Evolutionary conservation across 345 rosid genomes (phyloP).

Genomic region (Conringia planisiliqua): DNA sequence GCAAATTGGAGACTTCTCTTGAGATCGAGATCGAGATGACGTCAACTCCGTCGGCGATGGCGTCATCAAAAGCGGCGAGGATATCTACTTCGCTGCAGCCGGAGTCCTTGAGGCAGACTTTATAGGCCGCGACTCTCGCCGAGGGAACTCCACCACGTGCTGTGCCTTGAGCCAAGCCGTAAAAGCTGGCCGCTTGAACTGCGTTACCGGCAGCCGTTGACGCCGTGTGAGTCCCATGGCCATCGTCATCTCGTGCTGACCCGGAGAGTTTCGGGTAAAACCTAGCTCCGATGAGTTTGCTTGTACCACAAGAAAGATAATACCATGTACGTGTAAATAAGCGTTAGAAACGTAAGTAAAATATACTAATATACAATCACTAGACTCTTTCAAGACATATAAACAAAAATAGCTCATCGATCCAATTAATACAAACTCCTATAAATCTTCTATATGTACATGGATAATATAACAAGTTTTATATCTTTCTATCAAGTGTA

Average conservation of each 20-base stretch:
- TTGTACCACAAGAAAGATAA: slow-evolving; percentile 6
- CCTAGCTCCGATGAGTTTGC: slow-evolving; percentile 32
- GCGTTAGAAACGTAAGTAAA: neutral
- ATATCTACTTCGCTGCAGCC: slow-evolving; percentile 21
- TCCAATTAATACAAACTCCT: neutral
- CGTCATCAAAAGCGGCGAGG: slow-evolving; percentile 29
- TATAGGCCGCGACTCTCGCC: slow-evolving; percentile 24
- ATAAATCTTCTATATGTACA: neutral
- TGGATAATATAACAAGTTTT: neutral
- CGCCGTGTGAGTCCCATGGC: slow-evolving; percentile 35
- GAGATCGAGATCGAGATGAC: slow-evolving; percentile 29
- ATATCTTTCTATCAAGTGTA: neutral
- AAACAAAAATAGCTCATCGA: neutral
- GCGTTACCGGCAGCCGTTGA: slow-evolving; percentile 23
- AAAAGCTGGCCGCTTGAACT: slow-evolving; percentile 19
- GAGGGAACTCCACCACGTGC: slow-evolving; percentile 32
- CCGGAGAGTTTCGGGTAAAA: neutral
- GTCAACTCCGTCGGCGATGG: slow-evolving; percentile 28
- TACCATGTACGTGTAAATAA: neutral
- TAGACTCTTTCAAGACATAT: neutral
- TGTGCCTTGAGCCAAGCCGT: slow-evolving; percentile 24
- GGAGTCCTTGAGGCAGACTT: neutral
- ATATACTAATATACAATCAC: neutral
- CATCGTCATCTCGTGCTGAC: slow-evolving; percentile 25
- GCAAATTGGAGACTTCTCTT: neutral